phyloP scores from a whole-genome alignment of 441 rosid species.

The Euphorbia schlechtendalii region DNA sequence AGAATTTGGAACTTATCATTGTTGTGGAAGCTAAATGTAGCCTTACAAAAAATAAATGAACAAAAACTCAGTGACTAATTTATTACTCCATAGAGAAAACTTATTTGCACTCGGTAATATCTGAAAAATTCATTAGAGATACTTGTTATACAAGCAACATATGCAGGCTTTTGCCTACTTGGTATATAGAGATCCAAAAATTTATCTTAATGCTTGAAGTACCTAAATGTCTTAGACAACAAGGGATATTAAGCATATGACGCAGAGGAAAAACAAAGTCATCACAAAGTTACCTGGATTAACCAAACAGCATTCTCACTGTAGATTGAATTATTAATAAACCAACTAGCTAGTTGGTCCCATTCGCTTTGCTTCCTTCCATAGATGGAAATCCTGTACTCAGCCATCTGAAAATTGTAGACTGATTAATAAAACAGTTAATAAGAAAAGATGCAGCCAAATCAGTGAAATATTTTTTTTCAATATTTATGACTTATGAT shows the following conservation, averaged over 20 bases:
- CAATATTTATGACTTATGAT: not conserved
- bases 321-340: conserved; percentile 58
- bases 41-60: too few relatives aligned
- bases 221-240: not conserved
- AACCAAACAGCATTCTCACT: conserved; percentile 73
- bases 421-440: not conserved
- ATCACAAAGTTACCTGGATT: conserved; percentile 47
- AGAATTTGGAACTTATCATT: too few relatives aligned
- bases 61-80: too few relatives aligned
- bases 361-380: conserved; percentile 82
- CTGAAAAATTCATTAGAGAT: too few relatives aligned
- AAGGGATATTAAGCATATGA: not conserved
- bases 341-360: conserved; percentile 86
- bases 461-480: not conserved
- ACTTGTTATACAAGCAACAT: not conserved
- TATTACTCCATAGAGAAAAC: too few relatives aligned
- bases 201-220: not conserved
- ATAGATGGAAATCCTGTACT: conserved; percentile 63
- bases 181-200: not conserved
- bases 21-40: too few relatives aligned
- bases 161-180: not conserved
- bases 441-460: not conserved
- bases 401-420: conserved; percentile 51
- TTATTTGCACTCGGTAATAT: too few relatives aligned
- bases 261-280: conserved; percentile 7